Conservation (phyloP, 345 rosid species). For the Syzygium aromaticum region DNA sequence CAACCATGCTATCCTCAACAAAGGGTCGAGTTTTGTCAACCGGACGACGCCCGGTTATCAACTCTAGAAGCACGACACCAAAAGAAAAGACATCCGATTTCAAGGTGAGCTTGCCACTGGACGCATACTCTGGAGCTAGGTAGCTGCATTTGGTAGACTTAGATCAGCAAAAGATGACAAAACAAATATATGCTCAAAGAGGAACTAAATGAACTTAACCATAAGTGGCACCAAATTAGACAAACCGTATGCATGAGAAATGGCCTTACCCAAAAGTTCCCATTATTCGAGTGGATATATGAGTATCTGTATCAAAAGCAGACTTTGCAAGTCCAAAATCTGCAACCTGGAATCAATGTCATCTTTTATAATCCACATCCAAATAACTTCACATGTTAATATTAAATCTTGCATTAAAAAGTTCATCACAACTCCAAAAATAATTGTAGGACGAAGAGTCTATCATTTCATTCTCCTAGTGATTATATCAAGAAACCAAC, state of each 20-base stretch:
- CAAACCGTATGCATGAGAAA: neutral
- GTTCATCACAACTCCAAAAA: neutral
- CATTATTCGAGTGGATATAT: constrained; percentile 86
- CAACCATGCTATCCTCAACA: constrained; percentile 75
- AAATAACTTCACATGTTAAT: neutral
- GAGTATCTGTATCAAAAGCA: constrained; percentile 67
- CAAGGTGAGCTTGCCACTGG: constrained; percentile 78
- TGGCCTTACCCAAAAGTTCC: constrained; percentile 80
- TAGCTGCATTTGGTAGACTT: constrained; percentile 31
- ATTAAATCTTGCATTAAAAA: neutral
- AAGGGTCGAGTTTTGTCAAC: constrained; percentile 36
- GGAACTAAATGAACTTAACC: neutral
- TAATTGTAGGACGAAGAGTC: neutral
- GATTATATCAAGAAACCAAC: neutral
- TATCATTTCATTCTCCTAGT: neutral
- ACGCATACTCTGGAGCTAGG: constrained; percentile 89
- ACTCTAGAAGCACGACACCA: constrained; percentile 81
- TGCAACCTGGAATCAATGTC: constrained; percentile 46
- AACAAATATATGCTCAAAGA: neutral
- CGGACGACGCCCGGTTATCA: constrained; percentile 77
- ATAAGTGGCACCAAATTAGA: neutral
- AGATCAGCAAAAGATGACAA: neutral
- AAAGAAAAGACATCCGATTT: constrained; percentile 87
- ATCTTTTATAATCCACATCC: neutral
- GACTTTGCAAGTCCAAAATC: constrained; percentile 91